Evolutionary conservation across 306 rosid genomes (phyloP), one percentile per base, ranked within the genome.

Genomic region (Lathyrus oleraceus): DNA sequence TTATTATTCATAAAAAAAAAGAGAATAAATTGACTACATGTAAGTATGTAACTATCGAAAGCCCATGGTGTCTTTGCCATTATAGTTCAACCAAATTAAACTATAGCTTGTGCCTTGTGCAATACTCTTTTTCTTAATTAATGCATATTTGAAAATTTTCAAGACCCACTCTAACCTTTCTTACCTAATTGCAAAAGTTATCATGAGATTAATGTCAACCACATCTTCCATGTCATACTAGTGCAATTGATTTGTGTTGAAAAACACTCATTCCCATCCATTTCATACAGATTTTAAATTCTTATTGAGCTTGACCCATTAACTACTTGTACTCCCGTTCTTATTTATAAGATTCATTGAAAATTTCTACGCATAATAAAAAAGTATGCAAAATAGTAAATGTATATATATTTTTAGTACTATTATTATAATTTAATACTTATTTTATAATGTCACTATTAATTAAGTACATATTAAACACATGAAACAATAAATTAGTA

Each of bases 111-210:
- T n/a, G n/a, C 53, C 71, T 69, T 65, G 49, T 17, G 30, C 20
- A 51, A 52, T 57, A 52, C 59, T 78, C 19, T 8, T 52, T 59
- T 13, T 58, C 10, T 9, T 44, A 27, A 14, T 58, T 70, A 16
- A 76, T 70, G 42, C 25, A 74, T 69, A 49, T 21, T 38, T 67
- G 32, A 45, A 45, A 63, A 20, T 44, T 42, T 64, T 16, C 61
- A 42, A 16, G 35, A 67, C 44, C 54, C 66, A 21, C 62, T 60
- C 67, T 25, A 69, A 82, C 54, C 72, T 70, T 78, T 71, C 61
- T 32, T 48, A 70, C 74, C 69, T 23, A 81, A 61, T 28, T 61
- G 67, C 76, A 73, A 78, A 78, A 35, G 27, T 15, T 48, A 21
- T 49, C 71, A n/a, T 35, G 7, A 51, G 60, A 42, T 39, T 70